Evolutionary conservation across 176 grass and related monocot species (phyloP).

Genomic region (Carex littledalei): DNA sequence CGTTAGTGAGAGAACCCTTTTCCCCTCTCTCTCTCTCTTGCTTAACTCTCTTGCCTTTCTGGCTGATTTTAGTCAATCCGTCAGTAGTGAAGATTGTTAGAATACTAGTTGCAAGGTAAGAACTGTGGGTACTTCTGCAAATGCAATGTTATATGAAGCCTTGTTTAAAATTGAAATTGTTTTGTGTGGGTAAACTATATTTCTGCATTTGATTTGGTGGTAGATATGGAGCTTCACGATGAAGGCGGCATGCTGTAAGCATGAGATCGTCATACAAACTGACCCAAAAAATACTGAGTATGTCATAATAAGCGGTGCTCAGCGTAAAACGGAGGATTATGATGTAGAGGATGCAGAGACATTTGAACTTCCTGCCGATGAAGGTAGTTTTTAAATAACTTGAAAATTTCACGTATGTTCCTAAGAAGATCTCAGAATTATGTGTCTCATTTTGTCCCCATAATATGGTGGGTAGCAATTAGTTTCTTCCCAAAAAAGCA

Average conservation of each 20-base stretch:
- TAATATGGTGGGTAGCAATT: neutral
- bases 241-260: slow-evolving; percentile 89
- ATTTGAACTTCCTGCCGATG: slow-evolving; percentile 73
- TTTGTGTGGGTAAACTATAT: neutral
- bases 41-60: neutral
- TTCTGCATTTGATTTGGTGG: neutral
- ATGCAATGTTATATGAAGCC: neutral
- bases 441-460: neutral
- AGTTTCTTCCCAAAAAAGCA: neutral
- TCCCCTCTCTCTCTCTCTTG: no score
- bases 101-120: neutral
- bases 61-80: neutral
- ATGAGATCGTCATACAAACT: slow-evolving; percentile 92
- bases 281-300: slow-evolving; percentile 96
- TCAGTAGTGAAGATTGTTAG: neutral
- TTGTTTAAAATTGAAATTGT: neutral
- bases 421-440: neutral
- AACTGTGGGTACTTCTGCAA: neutral
- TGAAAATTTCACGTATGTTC: neutral
- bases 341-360: slow-evolving; percentile 95
- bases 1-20: no score
- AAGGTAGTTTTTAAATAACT: slow-evolving; percentile 37
- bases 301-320: slow-evolving; percentile 81
- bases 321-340: slow-evolving; percentile 84
- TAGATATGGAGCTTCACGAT: slow-evolving; percentile 99